A percentile compares a stretch with the other conserved stretches of the same genome.
These are phyloP conservation scores for Penicillium manginii DNA, from an alignment of 495 filamentous ascomycete species.

Conservation along the genomic window DNA sequence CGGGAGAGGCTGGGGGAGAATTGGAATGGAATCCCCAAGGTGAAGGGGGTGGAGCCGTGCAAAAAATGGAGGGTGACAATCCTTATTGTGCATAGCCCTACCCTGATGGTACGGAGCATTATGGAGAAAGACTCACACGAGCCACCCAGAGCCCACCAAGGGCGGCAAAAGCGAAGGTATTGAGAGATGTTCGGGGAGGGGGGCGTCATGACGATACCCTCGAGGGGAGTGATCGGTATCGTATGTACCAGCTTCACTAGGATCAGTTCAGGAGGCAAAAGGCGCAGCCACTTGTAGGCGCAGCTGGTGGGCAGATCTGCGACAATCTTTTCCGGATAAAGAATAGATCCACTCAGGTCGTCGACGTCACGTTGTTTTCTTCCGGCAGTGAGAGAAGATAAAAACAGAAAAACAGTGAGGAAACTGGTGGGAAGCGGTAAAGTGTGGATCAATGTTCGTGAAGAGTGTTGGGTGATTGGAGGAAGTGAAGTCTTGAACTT, in stretches of 20 bases:
- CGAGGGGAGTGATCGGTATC: background rate
- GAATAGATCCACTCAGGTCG: slow-evolving; percentile 20
- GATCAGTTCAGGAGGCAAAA: background rate
- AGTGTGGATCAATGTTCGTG: background rate
- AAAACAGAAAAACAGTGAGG: slow-evolving; percentile 1
- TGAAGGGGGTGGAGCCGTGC: slow-evolving; percentile 9
- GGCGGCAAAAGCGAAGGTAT: slow-evolving; percentile 1
- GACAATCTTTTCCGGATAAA: slow-evolving; percentile 9
- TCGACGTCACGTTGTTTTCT: slow-evolving; percentile 30
- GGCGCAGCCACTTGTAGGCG: slow-evolving; percentile 4
- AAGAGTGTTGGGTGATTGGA: background rate
- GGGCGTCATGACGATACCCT: slow-evolving; percentile 7
- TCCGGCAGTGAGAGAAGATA: slow-evolving; percentile 1
- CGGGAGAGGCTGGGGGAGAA: background rate
- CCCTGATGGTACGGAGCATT: background rate
- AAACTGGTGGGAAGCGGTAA: slow-evolving; percentile 2
- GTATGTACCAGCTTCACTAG: too few relatives aligned
- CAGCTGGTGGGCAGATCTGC: slow-evolving; percentile 12
- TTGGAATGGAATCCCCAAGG: slow-evolving; percentile 1
- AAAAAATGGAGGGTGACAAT: slow-evolving; percentile 20
- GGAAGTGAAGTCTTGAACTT: slow-evolving; percentile 14
- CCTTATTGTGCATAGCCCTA: slow-evolving; percentile 16
- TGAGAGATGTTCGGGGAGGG: background rate
- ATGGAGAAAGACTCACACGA: slow-evolving; percentile 3
- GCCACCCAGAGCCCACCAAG: slow-evolving; percentile 1